Evolutionary conservation across 495 filamentous ascomycete species (phyloP).

Genomic region (Rostrohypoxylon terebratum): DNA sequence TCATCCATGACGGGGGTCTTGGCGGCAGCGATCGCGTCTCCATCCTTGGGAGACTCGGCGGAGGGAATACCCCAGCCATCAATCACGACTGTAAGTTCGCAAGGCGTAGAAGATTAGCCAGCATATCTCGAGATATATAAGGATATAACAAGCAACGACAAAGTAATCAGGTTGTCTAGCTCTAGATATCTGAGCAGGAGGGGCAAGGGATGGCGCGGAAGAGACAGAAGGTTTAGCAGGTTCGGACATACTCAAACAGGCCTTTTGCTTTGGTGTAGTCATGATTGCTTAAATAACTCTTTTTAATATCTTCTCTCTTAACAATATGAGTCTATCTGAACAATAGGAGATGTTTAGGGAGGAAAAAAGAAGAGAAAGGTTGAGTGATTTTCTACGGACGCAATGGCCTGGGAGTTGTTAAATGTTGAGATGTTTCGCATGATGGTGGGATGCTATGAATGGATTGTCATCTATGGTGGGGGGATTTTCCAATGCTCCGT

Average conservation of each 20-base stretch:
- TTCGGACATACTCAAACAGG: constrained; percentile 81
- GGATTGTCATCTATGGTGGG: constrained; percentile 43
- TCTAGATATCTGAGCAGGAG: constrained; percentile 27
- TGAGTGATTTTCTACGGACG: constrained; percentile 41
- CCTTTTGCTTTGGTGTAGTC: constrained; percentile 88
- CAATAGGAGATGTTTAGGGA: constrained; percentile 36
- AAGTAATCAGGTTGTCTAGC: constrained; percentile 54
- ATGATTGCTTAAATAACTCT: constrained; percentile 57
- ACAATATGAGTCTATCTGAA: constrained; percentile 31
- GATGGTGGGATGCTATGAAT: constrained; percentile 45
- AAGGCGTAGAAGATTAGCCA: constrained; percentile 66
- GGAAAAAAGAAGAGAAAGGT: constrained; percentile 40
- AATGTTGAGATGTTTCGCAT: constrained; percentile 47
- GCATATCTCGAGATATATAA: constrained; percentile 64
- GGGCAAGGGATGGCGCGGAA: constrained; percentile 19
- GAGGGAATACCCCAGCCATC: constrained; percentile 96
- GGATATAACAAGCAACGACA: constrained; percentile 57
- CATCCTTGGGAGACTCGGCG: constrained; percentile 79
- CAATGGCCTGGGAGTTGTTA: constrained; percentile 32
- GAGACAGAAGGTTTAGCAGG: constrained; percentile 31
- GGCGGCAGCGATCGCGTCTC: constrained; percentile 94
- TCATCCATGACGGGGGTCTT: constrained; percentile 92
- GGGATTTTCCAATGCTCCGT: constrained; percentile 30
- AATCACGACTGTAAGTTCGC: constrained; percentile 80
- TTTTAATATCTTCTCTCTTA: constrained; percentile 2